These are phyloP conservation scores for Martensiomyces pterosporus DNA, from an alignment of 192 early-diverging fungal species.

Conservation along the genomic window DNA sequence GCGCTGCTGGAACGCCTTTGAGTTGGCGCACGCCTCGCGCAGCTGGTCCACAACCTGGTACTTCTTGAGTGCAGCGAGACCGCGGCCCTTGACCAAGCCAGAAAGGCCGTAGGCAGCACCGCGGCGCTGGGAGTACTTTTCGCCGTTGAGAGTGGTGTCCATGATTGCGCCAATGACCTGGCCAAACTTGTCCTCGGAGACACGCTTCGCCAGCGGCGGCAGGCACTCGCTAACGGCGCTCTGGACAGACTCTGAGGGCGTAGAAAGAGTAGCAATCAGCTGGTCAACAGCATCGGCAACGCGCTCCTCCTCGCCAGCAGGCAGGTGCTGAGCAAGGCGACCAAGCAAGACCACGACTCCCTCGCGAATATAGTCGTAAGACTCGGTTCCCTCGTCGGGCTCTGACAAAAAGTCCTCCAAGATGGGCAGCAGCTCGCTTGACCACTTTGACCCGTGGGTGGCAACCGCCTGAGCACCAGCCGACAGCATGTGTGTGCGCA, in stretches of 20 bases:
- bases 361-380: conserved; percentile 86
- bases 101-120: conserved; percentile 96
- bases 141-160: conserved; percentile 63
- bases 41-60: conserved; percentile 74
- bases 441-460: conserved; percentile 62
- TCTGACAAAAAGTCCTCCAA: conserved; percentile 76
- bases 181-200: conserved; percentile 55
- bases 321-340: conserved; percentile 83
- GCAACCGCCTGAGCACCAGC: conserved; percentile 79
- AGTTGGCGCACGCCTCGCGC: conserved; percentile 59
- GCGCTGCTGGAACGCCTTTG: conserved; percentile 70
- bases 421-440: conserved; percentile 63
- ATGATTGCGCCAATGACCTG: conserved; percentile 61
- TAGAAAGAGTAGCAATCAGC: conserved; percentile 83
- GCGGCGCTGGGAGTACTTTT: conserved; percentile 81
- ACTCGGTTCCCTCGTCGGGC: conserved; percentile 65
- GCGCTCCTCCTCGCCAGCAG: conserved; percentile 58
- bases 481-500: conserved; percentile 79
- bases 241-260: conserved; percentile 94
- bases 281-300: conserved; percentile 81
- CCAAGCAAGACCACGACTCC: conserved; percentile 90
- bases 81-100: conserved; percentile 87
- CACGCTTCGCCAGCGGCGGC: conserved; percentile 80
- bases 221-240: conserved; percentile 90
- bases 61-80: conserved; percentile 82